Evolutionary conservation across 345 rosid species (phyloP), one percentile per base, ranked within the genome.

Genomic region (Ricinus communis): DNA sequence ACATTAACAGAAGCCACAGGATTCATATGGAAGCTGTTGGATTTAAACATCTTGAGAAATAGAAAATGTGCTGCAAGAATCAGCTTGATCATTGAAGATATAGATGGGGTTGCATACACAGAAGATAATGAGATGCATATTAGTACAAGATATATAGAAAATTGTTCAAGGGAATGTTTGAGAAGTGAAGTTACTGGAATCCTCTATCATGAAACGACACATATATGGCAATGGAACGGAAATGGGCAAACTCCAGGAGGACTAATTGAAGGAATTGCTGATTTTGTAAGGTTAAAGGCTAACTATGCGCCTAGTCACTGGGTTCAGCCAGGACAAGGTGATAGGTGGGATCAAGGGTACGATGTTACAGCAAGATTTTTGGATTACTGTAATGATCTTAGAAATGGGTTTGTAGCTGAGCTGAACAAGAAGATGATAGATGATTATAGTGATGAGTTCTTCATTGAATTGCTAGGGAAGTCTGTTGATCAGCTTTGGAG

Each of bases 181-280:
- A 87, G 36, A 66, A 65, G 56, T 25, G 93, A 86, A 66, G 72
- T 87, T 56, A 78, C 74, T 0, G 91, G 95, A 4, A 82, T 93
- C 1, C 36, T 90, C 49, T 90, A 90, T 61, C 93, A 90, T 11
- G 96, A 87, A 65, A 87, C 85, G 81, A 71, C 82, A 0, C 93
- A 87, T 45, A 62, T 87, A 13, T 89, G 88, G 95, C 93, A 87
- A 49, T 89, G 91, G 91, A 73, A 73, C 41, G 95, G 97, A 2
- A 81, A 81, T 7, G 82, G 79, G 0, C 78, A 57, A 25, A 65
- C 85, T 31, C 91, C 87, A 0, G 69, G 81, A 0, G 87, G 87
- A 4, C 59, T 91, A 27, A 77, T 76, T 0, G 91, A 91, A 80
- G 97, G 97, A 30, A 79, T 91, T 4, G 95, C 89, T 0, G 91